Percentiles rank a stretch among this genome's conserved stretches.
phyloP scores from a whole-genome alignment of 2,329 filamentous ascomycete genomes.

The Xylaria sp. region DNA sequence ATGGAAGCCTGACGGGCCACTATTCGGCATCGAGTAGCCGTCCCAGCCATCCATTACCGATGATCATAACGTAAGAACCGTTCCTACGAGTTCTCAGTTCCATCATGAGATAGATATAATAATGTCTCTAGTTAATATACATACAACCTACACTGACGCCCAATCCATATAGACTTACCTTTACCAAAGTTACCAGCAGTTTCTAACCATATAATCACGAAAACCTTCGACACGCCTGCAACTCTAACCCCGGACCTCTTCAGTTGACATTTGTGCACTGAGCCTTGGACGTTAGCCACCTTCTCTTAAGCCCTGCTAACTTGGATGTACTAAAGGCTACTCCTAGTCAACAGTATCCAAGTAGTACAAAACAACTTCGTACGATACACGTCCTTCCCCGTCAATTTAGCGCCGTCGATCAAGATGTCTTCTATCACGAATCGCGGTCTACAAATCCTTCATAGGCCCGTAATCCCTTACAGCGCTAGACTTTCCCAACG shows the following conservation, averaged over 20 bases:
- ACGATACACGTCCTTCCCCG: not conserved
- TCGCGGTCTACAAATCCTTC: not conserved
- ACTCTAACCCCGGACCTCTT: not conserved
- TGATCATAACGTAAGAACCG: not conserved
- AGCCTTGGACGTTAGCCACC: too few species aligned
- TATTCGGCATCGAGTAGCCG: not conserved
- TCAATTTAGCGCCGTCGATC: not conserved
- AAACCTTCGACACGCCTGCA: not conserved
- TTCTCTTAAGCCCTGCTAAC: too few species aligned
- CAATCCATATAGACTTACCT: not conserved
- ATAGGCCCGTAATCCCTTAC: not conserved
- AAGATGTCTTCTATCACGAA: slow-evolving; percentile 12
- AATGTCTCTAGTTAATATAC: not conserved
- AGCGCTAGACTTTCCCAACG: not conserved
- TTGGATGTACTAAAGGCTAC: not conserved
- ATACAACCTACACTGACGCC: not conserved
- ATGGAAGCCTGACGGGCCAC: not conserved
- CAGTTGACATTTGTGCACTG: not conserved
- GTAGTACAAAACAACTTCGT: not conserved
- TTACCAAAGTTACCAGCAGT: too few species aligned
- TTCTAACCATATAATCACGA: too few species aligned
- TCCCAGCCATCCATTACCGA: not conserved
- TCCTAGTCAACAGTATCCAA: not conserved
- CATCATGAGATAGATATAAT: not conserved
- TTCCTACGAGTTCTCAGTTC: not conserved